Base-by-base conservation (phyloP, 352 stramenopile genomes). In the Globisporangium radiosum region DNA sequence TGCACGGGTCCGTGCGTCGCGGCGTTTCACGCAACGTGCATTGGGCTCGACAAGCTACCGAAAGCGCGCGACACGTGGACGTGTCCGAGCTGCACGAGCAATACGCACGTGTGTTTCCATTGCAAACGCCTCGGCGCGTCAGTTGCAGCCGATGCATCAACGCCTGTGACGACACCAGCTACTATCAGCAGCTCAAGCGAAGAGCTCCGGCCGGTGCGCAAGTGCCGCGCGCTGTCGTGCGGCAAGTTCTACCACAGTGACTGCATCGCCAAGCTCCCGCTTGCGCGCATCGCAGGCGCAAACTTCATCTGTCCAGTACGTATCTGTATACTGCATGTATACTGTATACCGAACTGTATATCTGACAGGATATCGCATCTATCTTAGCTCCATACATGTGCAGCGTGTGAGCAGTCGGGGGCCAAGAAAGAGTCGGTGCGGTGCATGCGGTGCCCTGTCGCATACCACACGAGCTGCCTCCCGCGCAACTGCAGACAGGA, bases 221-320 rank as follows among this genome's bases (percentile, higher is more conserved):
- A 92, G 59, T 94, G 85, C 58, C 76, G 85, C 37, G 85, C 85
- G 47, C 64, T 90, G 7, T 92, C 82, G 47, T 94, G 85, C 52
- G 85, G 85, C 36, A 93, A 93, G 59, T 94, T 85, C 58, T 94
- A 93, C 57, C 85, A 94, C 54, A 71, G 85, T 15, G 69, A 86
- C 42, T 94, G 85, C 53, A 90, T 94, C 50, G 84, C 79, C 40
- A 83, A 82, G 52, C 78, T 92, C 52, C 79, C 85, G 50, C 67
- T 94, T 44, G 85, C 85, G 6, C 65, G 85, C 17, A 89, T 90
- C 56, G 85, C 85, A 13, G 77, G 83, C 59, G 76, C 78, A 52
- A 76, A 88, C 59, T 94, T 94, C 57, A 94, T 94, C 50, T 94
- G 85, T 57, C 83, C 85, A 40, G 70, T 78, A 64, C 48, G 71